Evolutionary conservation across 2,329 filamentous ascomycete genomes (phyloP).

Genomic region (Teratosphaeria pseudoeucalypti): DNA sequence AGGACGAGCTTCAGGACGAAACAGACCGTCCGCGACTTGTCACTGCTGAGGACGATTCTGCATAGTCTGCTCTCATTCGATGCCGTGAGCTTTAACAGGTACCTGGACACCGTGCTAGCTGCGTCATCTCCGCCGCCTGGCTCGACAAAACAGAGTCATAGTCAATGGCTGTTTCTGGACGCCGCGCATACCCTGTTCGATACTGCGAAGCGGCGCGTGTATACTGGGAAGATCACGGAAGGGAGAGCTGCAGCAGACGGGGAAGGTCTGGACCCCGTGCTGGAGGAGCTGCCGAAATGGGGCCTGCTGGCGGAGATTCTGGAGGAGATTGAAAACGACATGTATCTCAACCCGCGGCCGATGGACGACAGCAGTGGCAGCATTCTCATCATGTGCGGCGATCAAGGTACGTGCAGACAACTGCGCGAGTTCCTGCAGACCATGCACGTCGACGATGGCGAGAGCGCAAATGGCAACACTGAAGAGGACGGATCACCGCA

Average conservation of each 20-base stretch:
- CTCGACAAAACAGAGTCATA: constrained; percentile 77
- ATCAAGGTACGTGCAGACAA: constrained; percentile 75
- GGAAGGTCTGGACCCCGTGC: constrained; percentile 62
- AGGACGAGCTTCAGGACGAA: constrained; percentile 88
- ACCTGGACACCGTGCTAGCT: constrained; percentile 86
- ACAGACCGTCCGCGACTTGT: constrained; percentile 85
- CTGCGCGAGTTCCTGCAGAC: constrained; percentile 83
- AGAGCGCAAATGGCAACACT: constrained; percentile 19
- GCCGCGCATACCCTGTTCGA: constrained; percentile 91
- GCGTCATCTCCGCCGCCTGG: constrained; percentile 81
- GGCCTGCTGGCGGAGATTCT: constrained; percentile 75
- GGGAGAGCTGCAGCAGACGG: constrained; percentile 42
- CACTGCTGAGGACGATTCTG: constrained; percentile 70
- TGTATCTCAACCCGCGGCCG: constrained; percentile 69
- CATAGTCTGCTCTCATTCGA: constrained; percentile 76
- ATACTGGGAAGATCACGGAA: constrained; percentile 59
- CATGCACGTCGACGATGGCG: constrained; percentile 55
- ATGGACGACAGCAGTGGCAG: constrained; percentile 82
- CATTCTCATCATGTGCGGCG: constrained; percentile 90
- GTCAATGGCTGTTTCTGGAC: constrained; percentile 92
- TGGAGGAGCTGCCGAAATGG: constrained; percentile 97
- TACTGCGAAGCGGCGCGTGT: constrained; percentile 78
- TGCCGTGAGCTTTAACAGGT: constrained; percentile 81
- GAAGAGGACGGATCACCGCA: constrained; percentile 42
- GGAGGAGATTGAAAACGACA: constrained; percentile 83